Evolutionary conservation across 192 early-diverging fungal genomes (phyloP).

Genomic region (Coemansia furcata): DNA sequence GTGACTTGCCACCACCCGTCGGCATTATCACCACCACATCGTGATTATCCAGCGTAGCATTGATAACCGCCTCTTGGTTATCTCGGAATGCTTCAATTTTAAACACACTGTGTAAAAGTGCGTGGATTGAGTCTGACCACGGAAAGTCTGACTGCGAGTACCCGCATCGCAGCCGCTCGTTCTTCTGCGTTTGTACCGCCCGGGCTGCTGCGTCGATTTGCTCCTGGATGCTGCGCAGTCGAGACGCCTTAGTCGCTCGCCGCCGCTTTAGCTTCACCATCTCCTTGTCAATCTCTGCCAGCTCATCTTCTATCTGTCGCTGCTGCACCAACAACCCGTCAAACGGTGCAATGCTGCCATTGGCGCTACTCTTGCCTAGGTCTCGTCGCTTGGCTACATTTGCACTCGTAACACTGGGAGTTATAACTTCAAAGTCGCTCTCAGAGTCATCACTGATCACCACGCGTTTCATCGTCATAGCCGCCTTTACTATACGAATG

Average conservation of each 20-base stretch:
- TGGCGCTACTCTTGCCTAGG: background rate
- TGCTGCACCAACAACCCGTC: constrained; percentile 4
- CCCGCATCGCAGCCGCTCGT: constrained; percentile 20
- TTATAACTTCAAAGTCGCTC: constrained; percentile 2
- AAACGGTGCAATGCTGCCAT: background rate
- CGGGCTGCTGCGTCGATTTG: constrained; percentile 23
- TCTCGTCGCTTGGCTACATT: background rate
- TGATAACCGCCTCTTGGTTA: constrained; percentile 52
- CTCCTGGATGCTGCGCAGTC: constrained; percentile 3
- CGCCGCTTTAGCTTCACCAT: constrained; percentile 25
- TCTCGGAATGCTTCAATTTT: constrained; percentile 49
- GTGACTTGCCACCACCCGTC: constrained; percentile 55
- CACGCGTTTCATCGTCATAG: constrained; percentile 1
- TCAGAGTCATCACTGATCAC: constrained; percentile 5
- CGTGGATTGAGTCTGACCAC: constrained; percentile 53
- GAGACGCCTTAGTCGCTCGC: constrained; percentile 11
- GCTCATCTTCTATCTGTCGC: constrained; percentile 11
- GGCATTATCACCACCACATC: constrained; percentile 55
- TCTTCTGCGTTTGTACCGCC: constrained; percentile 14
- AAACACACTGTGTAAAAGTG: constrained; percentile 47
- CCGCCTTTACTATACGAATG: background rate
- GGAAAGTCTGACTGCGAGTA: constrained; percentile 50
- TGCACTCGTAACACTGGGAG: background rate
- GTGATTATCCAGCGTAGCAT: constrained; percentile 55
- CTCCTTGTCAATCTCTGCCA: constrained; percentile 24